These are phyloP conservation scores for Bullera alba DNA, from an alignment of 768 basidiomycete genomes.

Conservation along the genomic window DNA sequence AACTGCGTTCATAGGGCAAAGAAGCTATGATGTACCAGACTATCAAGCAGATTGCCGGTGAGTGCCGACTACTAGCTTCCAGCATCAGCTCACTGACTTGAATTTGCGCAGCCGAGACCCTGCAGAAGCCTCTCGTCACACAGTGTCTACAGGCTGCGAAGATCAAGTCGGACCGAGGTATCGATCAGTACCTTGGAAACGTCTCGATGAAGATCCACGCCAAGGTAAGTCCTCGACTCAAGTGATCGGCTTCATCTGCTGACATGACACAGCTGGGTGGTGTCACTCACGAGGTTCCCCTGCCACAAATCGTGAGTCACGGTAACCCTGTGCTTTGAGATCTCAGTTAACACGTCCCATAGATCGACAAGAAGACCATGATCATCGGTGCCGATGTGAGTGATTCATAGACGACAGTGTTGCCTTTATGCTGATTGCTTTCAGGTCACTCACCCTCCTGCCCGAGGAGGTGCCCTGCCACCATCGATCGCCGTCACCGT, in stretches of 20 bases:
- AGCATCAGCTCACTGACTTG: background rate
- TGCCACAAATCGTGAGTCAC: slow-evolving; percentile 7
- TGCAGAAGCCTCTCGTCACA: background rate
- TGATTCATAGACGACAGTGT: background rate
- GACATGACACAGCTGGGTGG: slow-evolving; percentile 31
- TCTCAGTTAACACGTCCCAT: background rate
- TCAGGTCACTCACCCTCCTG: slow-evolving; percentile 29
- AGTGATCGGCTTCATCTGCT: background rate
- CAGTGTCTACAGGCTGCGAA: background rate
- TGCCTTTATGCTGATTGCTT: background rate
- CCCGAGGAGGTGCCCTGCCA: slow-evolving; percentile 20
- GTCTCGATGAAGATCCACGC: slow-evolving; percentile 45
- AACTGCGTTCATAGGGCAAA: background rate
- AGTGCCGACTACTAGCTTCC: background rate
- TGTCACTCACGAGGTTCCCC: slow-evolving; percentile 33
- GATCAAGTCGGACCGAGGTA: slow-evolving; percentile 1
- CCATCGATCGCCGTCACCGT: slow-evolving; percentile 38
- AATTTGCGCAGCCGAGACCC: no score
- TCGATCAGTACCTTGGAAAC: slow-evolving; percentile 36
- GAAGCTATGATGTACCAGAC: background rate
- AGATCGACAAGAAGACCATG: slow-evolving; percentile 30
- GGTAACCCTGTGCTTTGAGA: slow-evolving; percentile 18
- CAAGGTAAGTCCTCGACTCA: slow-evolving; percentile 14
- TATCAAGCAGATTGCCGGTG: background rate
- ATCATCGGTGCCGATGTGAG: slow-evolving; percentile 37